A percentile compares a stretch with the other conserved stretches of the same genome.
Conservation (phyloP, 2,329 filamentous ascomycete species). For the Colletotrichum trifolii region DNA sequence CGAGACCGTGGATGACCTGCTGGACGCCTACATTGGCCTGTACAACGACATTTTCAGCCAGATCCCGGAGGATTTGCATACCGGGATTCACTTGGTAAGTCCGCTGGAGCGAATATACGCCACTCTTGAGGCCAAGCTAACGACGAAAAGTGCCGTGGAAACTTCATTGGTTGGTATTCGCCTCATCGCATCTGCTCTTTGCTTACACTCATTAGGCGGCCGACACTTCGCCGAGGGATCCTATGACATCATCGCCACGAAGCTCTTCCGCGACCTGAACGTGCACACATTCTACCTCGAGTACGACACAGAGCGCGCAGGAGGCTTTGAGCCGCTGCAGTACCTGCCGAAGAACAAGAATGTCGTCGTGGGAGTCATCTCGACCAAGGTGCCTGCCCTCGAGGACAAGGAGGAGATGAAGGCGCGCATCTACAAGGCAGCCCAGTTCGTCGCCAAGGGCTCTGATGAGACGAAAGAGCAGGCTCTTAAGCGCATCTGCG, state of each 20-base stretch:
- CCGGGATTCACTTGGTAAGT: slow-evolving; percentile 73
- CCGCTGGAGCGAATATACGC: not conserved
- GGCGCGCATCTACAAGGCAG: slow-evolving; percentile 67
- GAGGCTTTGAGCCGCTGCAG: slow-evolving; percentile 73
- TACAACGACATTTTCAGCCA: slow-evolving; percentile 78
- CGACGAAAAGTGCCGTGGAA: slow-evolving; percentile 64
- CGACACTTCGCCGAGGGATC: slow-evolving; percentile 74
- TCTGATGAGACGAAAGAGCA: slow-evolving; percentile 72
- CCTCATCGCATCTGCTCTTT: no score
- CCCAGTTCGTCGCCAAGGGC: slow-evolving; percentile 76
- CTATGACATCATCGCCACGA: slow-evolving; percentile 75
- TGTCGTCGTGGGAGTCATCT: slow-evolving; percentile 73
- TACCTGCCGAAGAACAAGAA: slow-evolving; percentile 70
- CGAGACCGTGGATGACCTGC: slow-evolving; percentile 73
- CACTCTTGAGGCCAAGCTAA: not conserved
- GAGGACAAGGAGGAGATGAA: slow-evolving; percentile 75
- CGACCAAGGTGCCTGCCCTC: slow-evolving; percentile 70
- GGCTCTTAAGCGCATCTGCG: slow-evolving; percentile 73
- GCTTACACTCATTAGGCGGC: slow-evolving; percentile 47
- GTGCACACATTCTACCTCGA: slow-evolving; percentile 77
- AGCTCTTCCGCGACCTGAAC: slow-evolving; percentile 71
- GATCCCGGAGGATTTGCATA: slow-evolving; percentile 76
- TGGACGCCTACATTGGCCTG: slow-evolving; percentile 80
- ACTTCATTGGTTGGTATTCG: slow-evolving; percentile 63
- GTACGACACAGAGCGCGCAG: slow-evolving; percentile 73